These are phyloP conservation scores for Yarrowia galli DNA, from an alignment of 1,139 yeast genomes.

Conservation along the genomic window DNA sequence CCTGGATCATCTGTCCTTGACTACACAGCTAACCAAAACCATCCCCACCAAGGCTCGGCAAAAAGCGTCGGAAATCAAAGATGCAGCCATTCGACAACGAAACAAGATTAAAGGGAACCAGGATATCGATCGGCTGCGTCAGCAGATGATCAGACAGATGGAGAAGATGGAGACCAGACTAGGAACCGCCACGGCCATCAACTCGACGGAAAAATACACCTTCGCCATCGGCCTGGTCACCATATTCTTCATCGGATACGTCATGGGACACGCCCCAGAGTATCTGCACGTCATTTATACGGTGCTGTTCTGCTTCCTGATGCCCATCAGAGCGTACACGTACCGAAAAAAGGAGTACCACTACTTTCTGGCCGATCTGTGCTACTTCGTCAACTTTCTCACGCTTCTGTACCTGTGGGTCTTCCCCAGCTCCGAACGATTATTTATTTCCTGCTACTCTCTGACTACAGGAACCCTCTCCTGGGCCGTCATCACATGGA, in stretches of 20 bases:
- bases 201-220: conserved; percentile 80
- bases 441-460: conserved; percentile 85
- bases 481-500: conserved; percentile 96
- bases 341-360: conserved; percentile 82
- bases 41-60: conserved; percentile 46
- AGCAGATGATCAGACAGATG: conserved; percentile 52
- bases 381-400: conserved; percentile 85
- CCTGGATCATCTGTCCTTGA: conserved; percentile 50
- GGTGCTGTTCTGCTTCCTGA: conserved; percentile 62
- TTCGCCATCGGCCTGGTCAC: conserved; percentile 76
- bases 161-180: conserved; percentile 66
- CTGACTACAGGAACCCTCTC: conserved; percentile 87
- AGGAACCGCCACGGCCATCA: conserved; percentile 48
- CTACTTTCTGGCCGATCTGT: conserved; percentile 89
- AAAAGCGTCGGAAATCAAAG: conserved; percentile 47
- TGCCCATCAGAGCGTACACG: conserved; percentile 87
- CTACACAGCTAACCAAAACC: conserved; percentile 47
- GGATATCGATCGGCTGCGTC: conserved; percentile 50
- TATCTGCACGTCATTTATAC: conserved; percentile 82
- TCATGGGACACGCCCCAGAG: conserved; percentile 80
- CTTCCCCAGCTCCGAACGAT: conserved; percentile 71
- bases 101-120: conserved; percentile 47
- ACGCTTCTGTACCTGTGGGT: conserved; percentile 80
- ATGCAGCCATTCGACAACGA: conserved; percentile 47
- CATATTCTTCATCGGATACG: conserved; percentile 74